Evolutionary conservation across 73 alveolate genomes (phyloP).

Genomic region (Symbiodinium pilosum): DNA sequence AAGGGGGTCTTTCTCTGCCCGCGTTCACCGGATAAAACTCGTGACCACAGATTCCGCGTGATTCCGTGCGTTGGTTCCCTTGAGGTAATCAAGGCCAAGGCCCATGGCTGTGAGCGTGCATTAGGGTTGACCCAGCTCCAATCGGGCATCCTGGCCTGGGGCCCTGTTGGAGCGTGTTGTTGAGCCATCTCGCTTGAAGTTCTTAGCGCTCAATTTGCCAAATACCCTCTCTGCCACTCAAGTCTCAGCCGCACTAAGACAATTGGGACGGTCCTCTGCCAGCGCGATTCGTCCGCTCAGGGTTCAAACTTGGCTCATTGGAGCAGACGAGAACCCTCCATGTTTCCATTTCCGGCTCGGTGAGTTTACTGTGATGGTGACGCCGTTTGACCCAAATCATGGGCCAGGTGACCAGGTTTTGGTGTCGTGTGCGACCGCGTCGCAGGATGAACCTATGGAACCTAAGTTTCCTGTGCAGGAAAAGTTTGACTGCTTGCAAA

Average conservation of each 20-base stretch:
- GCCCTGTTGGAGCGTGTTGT: not conserved
- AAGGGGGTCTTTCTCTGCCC: not conserved
- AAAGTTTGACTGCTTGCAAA: not conserved
- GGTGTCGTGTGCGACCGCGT: not conserved
- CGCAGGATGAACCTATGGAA: conserved; percentile 1
- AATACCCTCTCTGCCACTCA: not conserved
- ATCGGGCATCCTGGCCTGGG: not conserved
- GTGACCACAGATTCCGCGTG: not conserved
- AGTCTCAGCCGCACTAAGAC: not conserved
- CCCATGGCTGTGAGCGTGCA: not conserved
- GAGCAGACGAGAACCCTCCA: not conserved
- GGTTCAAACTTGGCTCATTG: not conserved
- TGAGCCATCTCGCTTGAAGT: not conserved
- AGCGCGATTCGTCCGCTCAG: not conserved
- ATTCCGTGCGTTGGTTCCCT: not conserved
- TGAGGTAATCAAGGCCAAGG: not conserved
- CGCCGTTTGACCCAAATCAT: not conserved
- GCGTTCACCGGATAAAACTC: not conserved
- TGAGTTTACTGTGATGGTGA: not conserved
- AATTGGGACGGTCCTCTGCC: not conserved
- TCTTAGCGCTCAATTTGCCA: not conserved
- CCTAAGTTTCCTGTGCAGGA: not conserved
- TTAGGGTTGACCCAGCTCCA: not conserved
- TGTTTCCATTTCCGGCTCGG: not conserved
- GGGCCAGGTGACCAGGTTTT: not conserved